A percentile compares a stretch with the other conserved stretches of the same genome.
phyloP scores from a whole-genome alignment of 2,329 filamentous ascomycete species.

The Xylaria sp. region DNA sequence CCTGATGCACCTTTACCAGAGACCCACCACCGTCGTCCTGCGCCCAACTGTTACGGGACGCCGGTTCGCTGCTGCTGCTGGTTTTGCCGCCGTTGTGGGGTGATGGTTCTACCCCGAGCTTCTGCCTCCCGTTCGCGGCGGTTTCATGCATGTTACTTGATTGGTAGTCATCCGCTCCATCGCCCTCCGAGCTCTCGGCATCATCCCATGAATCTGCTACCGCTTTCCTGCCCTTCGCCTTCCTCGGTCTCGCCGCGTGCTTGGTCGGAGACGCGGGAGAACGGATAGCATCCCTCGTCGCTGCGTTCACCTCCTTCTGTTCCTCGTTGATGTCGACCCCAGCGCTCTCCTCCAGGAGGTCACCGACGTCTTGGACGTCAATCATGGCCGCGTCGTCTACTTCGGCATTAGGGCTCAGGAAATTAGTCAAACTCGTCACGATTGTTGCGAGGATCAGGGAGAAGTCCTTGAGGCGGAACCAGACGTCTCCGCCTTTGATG shows the following conservation, averaged over 20 bases:
- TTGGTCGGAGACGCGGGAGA: conserved; percentile 29
- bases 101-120: too few species aligned
- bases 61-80: not conserved
- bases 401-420: conserved; percentile 53
- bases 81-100: not conserved
- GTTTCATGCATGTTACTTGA: conserved; percentile 16
- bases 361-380: conserved; percentile 43
- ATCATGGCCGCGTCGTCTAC: conserved; percentile 49
- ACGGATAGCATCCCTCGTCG: conserved; percentile 38
- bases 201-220: conserved; percentile 56
- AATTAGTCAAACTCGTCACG: conserved; percentile 63
- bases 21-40: conserved; percentile 47
- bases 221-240: conserved; percentile 45
- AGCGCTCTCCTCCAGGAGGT: conserved; percentile 30
- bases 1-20: conserved; percentile 59
- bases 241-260: conserved; percentile 11
- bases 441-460: conserved; percentile 69
- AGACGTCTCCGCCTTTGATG: conserved; percentile 68
- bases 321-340: conserved; percentile 24
- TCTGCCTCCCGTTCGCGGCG: not conserved
- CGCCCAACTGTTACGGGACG: conserved; percentile 11
- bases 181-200: conserved; percentile 40
- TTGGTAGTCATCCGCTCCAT: conserved; percentile 37
- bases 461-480: conserved; percentile 69
- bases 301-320: conserved; percentile 42